phyloP scores from a whole-genome alignment of 1,139 yeast genomes.

The Hyphopichia khmerensis region DNA sequence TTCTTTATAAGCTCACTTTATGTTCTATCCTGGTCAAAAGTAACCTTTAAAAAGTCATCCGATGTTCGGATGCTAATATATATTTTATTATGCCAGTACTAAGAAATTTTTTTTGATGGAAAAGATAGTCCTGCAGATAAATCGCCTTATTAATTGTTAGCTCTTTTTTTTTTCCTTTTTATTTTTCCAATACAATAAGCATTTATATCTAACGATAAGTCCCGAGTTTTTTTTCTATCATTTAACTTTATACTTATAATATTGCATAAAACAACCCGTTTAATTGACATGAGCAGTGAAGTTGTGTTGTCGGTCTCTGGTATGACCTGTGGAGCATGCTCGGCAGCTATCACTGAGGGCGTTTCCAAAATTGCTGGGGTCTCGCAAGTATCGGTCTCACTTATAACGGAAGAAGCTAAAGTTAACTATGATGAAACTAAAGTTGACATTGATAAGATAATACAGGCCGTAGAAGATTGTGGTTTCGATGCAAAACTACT shows the following conservation, averaged over 20 bases:
- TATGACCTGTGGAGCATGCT: slow-evolving; percentile 43
- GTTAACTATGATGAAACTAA: slow-evolving; percentile 16
- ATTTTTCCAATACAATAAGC: no score
- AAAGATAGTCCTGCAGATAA: background rate
- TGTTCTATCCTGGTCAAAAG: no score
- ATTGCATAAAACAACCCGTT: no score
- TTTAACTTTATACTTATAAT: no score
- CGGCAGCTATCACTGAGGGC: slow-evolving; percentile 28
- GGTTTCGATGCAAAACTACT: slow-evolving; percentile 35
- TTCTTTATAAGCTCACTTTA: no score
- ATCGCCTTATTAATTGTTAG: background rate
- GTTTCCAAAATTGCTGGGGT: slow-evolving; percentile 23
- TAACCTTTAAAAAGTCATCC: background rate
- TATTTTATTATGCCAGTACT: background rate
- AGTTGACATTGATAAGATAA: slow-evolving; percentile 12
- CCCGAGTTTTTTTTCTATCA: no score
- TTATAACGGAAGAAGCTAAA: slow-evolving; percentile 37
- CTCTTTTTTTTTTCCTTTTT: background rate
- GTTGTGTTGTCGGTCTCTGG: slow-evolving; percentile 20
- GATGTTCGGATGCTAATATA: background rate
- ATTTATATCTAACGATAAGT: no score
- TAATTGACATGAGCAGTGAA: slow-evolving; percentile 9
- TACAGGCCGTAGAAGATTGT: slow-evolving; percentile 28
- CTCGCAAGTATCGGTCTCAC: slow-evolving; percentile 26
- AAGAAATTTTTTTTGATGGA: background rate